Base-by-base conservation (phyloP, 177 flowering plant species). In the Vitis hybrid region DNA sequence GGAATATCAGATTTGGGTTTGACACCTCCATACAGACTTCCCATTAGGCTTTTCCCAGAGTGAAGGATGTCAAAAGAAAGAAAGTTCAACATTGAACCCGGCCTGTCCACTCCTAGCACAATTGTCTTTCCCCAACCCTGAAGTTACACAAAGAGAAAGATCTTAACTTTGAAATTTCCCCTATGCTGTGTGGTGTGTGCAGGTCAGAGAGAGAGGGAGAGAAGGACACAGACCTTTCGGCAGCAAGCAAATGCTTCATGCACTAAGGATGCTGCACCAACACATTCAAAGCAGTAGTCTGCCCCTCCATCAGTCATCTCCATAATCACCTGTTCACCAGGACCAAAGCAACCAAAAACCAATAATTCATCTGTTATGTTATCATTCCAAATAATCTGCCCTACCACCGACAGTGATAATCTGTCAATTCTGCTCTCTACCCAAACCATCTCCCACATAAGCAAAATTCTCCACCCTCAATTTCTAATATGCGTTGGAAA, bases 101-200 rank as follows among this genome's bases (percentile, higher is more conserved):
- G 90, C 74, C 68, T 75, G 76, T 79, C 84, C 48, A 86, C 87
- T 29, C 94, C 97, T 56, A 86, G 10, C 15, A 91, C 78, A 16
- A 91, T 58, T 52, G 90, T 87, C 76, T 88, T 89, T 62, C 97
- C 94, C 93, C 94, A 89, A 33, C 94, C 93, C 97, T 91, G 81
- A 58, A 65, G 13, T 26, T n/a, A 10, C 55, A 67, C 52, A 56
- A 7, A 33, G 18, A 56, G 15, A 22, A 16, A 51, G 11, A 26
- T 5, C 53, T 12, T 51, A 15, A 69, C 11, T 57, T 64, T 11
- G 7, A 72, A 50, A 21, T 31, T 56, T 16, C 57, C 29, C 16
- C 15, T 15, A n/a, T 10, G 15, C 51, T 57, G 29, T 13, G 13
- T 62, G 10, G 39, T 60, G 62, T 63, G 22, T 10, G 51, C 5